phyloP scores from a whole-genome alignment of 83 land plant genomes.

The Picea abies region DNA sequence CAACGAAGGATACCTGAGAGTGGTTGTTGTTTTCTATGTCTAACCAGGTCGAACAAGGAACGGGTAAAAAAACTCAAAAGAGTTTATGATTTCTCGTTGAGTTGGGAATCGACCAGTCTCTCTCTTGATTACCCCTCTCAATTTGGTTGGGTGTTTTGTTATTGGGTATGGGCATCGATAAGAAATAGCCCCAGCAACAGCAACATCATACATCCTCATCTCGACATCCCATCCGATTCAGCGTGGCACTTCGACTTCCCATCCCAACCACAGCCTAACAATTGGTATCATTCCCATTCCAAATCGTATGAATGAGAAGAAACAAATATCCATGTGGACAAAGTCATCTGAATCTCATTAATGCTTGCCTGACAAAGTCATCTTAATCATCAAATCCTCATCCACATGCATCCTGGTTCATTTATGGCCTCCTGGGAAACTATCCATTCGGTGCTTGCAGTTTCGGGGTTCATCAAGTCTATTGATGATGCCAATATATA shows the following conservation, averaged over 20 bases:
- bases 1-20: background rate
- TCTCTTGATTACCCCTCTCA: background rate
- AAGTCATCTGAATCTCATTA: too few relatives aligned
- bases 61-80: background rate
- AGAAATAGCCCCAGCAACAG: background rate
- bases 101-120: background rate
- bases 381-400: too few relatives aligned
- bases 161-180: constrained; percentile 10
- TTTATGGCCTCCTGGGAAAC: too few relatives aligned
- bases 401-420: too few relatives aligned
- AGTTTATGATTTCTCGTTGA: background rate
- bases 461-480: too few relatives aligned
- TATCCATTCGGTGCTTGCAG: too few relatives aligned
- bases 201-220: background rate
- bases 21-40: background rate
- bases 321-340: too few relatives aligned
- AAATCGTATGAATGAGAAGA: too few relatives aligned
- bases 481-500: too few relatives aligned
- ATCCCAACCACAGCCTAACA: background rate
- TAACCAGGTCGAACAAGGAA: constrained; percentile 6
- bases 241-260: background rate
- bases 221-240: constrained; percentile 1
- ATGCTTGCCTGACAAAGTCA: too few relatives aligned
- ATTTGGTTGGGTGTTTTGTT: too few relatives aligned
- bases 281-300: too few relatives aligned